Percentiles rank a stretch among this genome's conserved stretches.
These are phyloP conservation scores for Paecilomyces formosus DNA, from an alignment of 2,329 filamentous ascomycete species.

Conservation along the genomic window DNA sequence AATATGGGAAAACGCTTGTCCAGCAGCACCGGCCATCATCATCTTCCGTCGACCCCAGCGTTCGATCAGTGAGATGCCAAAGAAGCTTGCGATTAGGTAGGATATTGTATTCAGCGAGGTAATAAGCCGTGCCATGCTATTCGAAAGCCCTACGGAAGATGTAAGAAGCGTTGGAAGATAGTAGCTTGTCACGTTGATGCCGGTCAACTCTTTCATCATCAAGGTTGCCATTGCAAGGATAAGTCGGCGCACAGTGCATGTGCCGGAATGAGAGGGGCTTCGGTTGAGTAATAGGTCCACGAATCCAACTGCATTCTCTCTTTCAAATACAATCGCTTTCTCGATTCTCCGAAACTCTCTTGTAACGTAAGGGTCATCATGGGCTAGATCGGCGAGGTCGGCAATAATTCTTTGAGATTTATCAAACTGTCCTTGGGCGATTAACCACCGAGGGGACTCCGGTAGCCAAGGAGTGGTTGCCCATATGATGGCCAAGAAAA, in stretches of 20 bases:
- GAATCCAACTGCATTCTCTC: constrained; percentile 41
- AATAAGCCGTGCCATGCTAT: too few relatives aligned
- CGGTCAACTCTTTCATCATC: constrained; percentile 16
- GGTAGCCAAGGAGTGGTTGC: not conserved
- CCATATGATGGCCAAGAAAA: constrained; percentile 31
- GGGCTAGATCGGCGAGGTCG: constrained; percentile 13
- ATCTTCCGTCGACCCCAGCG: too few relatives aligned
- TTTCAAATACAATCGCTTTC: constrained; percentile 41
- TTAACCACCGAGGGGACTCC: constrained; percentile 11
- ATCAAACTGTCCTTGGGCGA: constrained; percentile 24
- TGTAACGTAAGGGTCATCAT: constrained; percentile 33
- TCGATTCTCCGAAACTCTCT: constrained; percentile 37
- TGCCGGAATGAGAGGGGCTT: constrained; percentile 11
- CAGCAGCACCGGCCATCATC: too few relatives aligned
- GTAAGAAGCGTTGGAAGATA: constrained; percentile 2
- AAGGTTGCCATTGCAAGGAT: constrained; percentile 32
- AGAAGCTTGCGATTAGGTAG: too few relatives aligned
- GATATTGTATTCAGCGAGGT: too few relatives aligned
- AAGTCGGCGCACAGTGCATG: constrained; percentile 33
- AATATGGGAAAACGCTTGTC: too few relatives aligned
- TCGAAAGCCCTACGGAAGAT: too few relatives aligned
- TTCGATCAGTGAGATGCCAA: too few relatives aligned
- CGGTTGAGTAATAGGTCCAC: constrained; percentile 30
- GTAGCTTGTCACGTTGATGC: constrained; percentile 10
- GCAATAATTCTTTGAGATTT: constrained; percentile 31